Evolutionary conservation across 2,329 filamentous ascomycete genomes (phyloP), one percentile per base, ranked within the genome.

Genomic region (Monosporascus sp.): DNA sequence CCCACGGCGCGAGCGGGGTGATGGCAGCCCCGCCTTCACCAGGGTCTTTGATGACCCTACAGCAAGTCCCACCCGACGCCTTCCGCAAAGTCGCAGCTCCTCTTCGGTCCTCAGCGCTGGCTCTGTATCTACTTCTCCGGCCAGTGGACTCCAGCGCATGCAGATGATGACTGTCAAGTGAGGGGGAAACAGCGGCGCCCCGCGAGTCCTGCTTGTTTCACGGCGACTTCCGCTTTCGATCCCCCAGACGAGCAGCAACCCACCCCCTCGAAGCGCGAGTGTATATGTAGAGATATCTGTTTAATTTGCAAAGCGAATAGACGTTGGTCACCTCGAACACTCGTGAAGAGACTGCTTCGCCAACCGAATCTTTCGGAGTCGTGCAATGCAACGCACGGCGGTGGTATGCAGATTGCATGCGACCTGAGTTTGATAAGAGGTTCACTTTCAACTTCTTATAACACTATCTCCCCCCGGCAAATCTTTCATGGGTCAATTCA

Each of bases 21-120:
- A 84, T 50, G 83, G 80, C 3, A 86, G 82, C 61, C 84, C 84
- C n/a, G 84, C 84, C 1, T 87, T 87, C 57, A 87, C 82, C 3
- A 74, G 81, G 24, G 82, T 87, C 38, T 87, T 87, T 60, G 81
- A 84, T 9, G 82, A 86, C 45, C 82, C 84, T 1, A 75, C 76
- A 40, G 74, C 78, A 14, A 84, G 77, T 54, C 79, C 82, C 4
- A 74, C 80, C 22, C 76, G 76, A 58, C 73, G 77, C 54, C 63
- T 77, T 8, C 72, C 74, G 28, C 77, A 78, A 59, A 82, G 74
- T 56, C 79, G 78, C 37, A 81, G 79, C 60, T 80, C 72, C 60
- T 82, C 75, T 57, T 78, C 81, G 2, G 70, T 78, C 2, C 68
- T 80, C 50, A 76, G 76, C 55, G 69, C 69, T 51, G 69, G 73